Evolutionary conservation across 148 eudicot genomes (phyloP), one percentile per base, ranked within the genome.

Genomic region (Vaccinium vitisidaea): DNA sequence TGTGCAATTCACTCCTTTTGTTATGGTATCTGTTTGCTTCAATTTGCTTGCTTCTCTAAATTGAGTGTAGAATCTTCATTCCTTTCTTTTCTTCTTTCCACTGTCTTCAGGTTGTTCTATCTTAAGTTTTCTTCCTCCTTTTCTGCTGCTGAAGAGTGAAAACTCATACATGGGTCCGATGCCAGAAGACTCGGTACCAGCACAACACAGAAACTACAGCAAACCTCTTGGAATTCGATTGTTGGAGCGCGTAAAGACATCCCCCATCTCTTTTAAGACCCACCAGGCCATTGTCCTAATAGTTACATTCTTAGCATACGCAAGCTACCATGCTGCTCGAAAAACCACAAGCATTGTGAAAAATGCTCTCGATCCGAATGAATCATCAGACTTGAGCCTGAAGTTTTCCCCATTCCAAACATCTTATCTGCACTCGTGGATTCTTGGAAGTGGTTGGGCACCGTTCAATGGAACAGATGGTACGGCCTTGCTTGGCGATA

Each of bases 271-370:
- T 19, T 95, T 90, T 88, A 91, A 88, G 73, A 91, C 96, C 6
- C 90, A 95, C 87, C 99, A 97, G 92, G 88, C 84, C 80, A 88
- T 95, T 85, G 99, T 93, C 77, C 90, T 95, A 12, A 73, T 91
- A 27, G 86, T 94, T 4, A 96, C 99, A 71, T 96, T 96, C 86
- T 86, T 95, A 18, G 93, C 99, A 73, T 94, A 93, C 84, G 54
- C 97, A 84, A 84, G 90, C 75, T 96, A 93, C 88, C 99, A 96
- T 80, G 86, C 95, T 48, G 90, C 95, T 49, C 86, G 99, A 21
- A 96, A 96, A 89, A 95, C 99, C 27, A 87, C 94, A 3, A 96
- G 98, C 88, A 91, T 96, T 9, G 93, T 96, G 4, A 94, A 96
- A 79, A 92, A 94, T 79, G 95, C 99, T 56, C 95, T 96, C 27